Percentiles rank a stretch among this genome's conserved stretches.
Conservation (phyloP, 805 yeast species). For the Saccharomycopsis sp. region DNA sequence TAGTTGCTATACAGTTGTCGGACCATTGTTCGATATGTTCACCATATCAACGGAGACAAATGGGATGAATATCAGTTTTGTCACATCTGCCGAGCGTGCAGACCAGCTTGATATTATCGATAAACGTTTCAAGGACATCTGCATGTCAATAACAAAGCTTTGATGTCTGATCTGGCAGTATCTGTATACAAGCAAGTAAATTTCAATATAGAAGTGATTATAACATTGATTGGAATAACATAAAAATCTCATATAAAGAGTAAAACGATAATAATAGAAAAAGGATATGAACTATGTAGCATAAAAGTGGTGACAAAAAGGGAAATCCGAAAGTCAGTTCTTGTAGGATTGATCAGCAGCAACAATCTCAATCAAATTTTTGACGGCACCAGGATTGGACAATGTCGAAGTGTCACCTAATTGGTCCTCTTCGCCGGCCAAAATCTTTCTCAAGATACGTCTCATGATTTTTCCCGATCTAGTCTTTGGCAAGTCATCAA, state of each 20-base stretch:
- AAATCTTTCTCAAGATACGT: conserved; percentile 71
- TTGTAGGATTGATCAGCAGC: conserved; percentile 20
- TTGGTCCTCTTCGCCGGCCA: conserved; percentile 72
- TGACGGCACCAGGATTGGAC: conserved; percentile 70
- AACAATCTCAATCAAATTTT: conserved; percentile 52
- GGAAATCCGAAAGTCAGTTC: background rate
- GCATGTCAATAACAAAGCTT: background rate
- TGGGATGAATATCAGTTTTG: background rate
- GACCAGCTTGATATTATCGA: background rate
- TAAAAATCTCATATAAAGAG: background rate
- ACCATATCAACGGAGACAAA: background rate
- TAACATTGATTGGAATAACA: too few relatives aligned
- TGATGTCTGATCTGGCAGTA: too few relatives aligned
- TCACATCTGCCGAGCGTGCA: background rate
- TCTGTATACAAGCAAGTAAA: too few relatives aligned
- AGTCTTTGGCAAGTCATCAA: conserved; percentile 76
- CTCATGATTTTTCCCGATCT: conserved; percentile 86
- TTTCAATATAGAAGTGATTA: too few relatives aligned
- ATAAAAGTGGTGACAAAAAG: too few relatives aligned
- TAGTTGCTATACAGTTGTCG: background rate
- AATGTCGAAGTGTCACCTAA: conserved; percentile 74
- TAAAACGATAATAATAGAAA: too few relatives aligned
- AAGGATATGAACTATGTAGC: too few relatives aligned
- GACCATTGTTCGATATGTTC: background rate
- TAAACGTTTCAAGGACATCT: background rate